Evolutionary conservation across 2,329 filamentous ascomycete species (phyloP).

Genomic region (Paecilomyces niveus): DNA sequence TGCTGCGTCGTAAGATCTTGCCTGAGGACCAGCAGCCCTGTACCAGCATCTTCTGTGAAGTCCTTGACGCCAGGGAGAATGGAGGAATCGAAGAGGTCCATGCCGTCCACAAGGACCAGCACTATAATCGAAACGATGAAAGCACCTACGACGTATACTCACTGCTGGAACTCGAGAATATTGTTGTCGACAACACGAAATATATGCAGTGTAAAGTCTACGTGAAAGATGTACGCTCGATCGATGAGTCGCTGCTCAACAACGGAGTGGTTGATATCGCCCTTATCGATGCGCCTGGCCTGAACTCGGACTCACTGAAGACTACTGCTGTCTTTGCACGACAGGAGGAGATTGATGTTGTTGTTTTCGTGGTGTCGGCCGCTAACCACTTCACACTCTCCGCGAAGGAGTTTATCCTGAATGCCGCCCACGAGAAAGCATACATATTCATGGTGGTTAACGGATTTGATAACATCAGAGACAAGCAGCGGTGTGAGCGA

Average conservation of each 20-base stretch:
- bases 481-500: constrained; percentile 84
- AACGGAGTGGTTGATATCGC: constrained; percentile 98
- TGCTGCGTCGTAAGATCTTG: constrained; percentile 82
- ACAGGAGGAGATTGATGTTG: constrained; percentile 97
- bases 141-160: constrained; percentile 85
- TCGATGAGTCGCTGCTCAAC: constrained; percentile 90
- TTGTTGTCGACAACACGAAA: constrained; percentile 79
- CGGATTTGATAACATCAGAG: constrained; percentile 86
- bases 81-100: constrained; percentile 90
- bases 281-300: constrained; percentile 88
- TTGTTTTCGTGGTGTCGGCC: constrained; percentile 95
- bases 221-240: constrained; percentile 77
- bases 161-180: constrained; percentile 71
- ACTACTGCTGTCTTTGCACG: constrained; percentile 95
- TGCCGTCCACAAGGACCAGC: constrained; percentile 72
- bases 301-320: constrained; percentile 94
- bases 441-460: constrained; percentile 99
- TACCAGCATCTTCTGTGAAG: constrained; percentile 97
- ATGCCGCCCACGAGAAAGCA: constrained; percentile 90
- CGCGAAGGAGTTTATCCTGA: constrained; percentile 95
- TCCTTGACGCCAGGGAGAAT: constrained; percentile 87
- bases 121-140: constrained; percentile 85
- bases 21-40: constrained; percentile 97
- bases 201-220: constrained; percentile 98
- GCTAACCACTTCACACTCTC: constrained; percentile 97